A percentile compares a stretch with the other conserved stretches of the same genome.
Conservation (phyloP, 1,284 basidiomycete genomes). For the Marasmius tenuissimus region DNA sequence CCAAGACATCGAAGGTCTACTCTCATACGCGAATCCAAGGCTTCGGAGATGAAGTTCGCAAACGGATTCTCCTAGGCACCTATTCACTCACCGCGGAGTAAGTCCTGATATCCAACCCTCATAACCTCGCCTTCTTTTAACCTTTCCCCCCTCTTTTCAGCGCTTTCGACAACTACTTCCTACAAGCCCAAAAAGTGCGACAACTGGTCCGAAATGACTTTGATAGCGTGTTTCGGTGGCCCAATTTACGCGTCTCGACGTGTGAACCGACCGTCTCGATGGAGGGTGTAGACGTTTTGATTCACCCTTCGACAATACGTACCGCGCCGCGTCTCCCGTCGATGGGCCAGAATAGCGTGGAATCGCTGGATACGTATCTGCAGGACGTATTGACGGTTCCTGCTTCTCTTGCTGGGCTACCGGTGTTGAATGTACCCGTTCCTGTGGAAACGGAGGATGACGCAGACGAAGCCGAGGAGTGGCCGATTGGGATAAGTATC, state of each 20-base stretch:
- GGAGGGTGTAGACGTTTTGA: conserved; percentile 72
- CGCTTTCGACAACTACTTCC: conserved; percentile 95
- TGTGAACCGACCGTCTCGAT: not conserved
- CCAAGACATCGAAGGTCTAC: conserved; percentile 51
- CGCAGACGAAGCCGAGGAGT: conserved; percentile 52
- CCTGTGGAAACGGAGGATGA: conserved; percentile 7
- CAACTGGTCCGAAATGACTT: conserved; percentile 76
- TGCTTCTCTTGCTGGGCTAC: conserved; percentile 87
- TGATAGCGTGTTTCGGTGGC: conserved; percentile 61
- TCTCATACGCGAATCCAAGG: conserved; percentile 59
- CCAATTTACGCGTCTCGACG: conserved; percentile 36
- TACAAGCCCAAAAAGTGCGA: conserved; percentile 87
- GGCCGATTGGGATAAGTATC: conserved; percentile 87
- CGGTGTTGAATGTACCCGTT: conserved; percentile 78
- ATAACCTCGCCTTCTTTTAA: not conserved
- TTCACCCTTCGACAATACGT: conserved; percentile 84
- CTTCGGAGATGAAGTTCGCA: conserved; percentile 87
- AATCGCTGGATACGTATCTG: conserved; percentile 63
- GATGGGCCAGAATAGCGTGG: conserved; percentile 2
- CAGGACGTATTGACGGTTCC: conserved; percentile 95
- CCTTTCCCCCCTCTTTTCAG: conserved; percentile 38
- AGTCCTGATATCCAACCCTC: conserved; percentile 25
- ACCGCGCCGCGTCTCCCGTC: conserved; percentile 65
- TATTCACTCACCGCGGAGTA: conserved; percentile 92
- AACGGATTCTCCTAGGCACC: conserved; percentile 89